Base-by-base conservation (phyloP, 2,329 filamentous ascomycete species). In the Sporothrix humicola region DNA sequence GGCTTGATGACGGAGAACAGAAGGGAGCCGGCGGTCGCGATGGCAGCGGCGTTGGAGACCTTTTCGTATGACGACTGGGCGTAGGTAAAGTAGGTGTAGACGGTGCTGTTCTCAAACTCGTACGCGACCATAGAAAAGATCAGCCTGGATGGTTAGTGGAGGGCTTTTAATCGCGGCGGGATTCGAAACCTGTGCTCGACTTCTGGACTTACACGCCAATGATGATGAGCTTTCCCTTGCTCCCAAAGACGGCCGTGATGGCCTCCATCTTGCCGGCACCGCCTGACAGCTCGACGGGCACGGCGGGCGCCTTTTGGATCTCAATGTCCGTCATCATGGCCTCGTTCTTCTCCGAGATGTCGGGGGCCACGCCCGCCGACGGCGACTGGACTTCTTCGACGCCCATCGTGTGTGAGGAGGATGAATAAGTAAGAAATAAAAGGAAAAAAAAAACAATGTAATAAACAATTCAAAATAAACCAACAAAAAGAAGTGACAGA, bases 1-100 rank as follows among this genome's bases (percentile, higher is more conserved):
- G 88, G 88, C 77, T 90, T 90, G 73, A 87, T 84, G 17, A 89
- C 85, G 3, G 88, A 86, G 69, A 82, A 82, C 61, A 84, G 79
- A 71, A 85, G 83, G 46, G 78, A 79, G 2, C 72, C 75, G 17
- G 80, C 80, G 5, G 81, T 82, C 48, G 73, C 76, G 7, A 82
- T 76, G 0, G 80, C 77, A 0, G 78, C 79, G 6, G 79, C 73
- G n/a, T 77, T 73, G 1, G 81, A 80, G 0, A 82, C 74, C 20
- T 78, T 74, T n/a, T 77, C 58, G 66, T 81, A 82, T 1, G 77
- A 76, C 5, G 80, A 82, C 0, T 78, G 77, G 20, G 81, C 78
- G 70, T 82, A 83, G 72, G 79, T 81, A 26, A 77, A 73, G 73
- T 81, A 81, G 13, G 77, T 75, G 69, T 78, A 78, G 15, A 80